Evolutionary conservation across 305 asterid genomes (phyloP).

Genomic region (Fraxinus paxiana): DNA sequence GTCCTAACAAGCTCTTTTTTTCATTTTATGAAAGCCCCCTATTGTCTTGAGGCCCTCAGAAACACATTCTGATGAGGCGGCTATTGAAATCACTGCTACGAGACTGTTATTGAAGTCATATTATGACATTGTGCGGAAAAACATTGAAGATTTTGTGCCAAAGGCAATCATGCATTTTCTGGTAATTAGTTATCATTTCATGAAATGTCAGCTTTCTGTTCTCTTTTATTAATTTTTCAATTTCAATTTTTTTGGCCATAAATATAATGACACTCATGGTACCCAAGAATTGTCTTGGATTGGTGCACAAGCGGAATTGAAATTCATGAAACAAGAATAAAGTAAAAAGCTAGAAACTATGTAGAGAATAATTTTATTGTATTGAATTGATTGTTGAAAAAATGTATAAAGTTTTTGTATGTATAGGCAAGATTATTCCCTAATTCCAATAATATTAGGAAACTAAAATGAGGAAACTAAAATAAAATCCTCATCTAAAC

Average conservation of each 20-base stretch:
- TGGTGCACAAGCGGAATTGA: not conserved
- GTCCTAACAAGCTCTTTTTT: conserved; percentile 13
- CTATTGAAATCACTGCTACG: conserved; percentile 68
- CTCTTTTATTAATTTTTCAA: not conserved
- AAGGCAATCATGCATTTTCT: conserved; percentile 98
- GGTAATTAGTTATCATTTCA: conserved; percentile 44
- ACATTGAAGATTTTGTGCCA: conserved; percentile 82
- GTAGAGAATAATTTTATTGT: too few species aligned
- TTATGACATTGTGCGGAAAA: conserved; percentile 89
- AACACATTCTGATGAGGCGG: conserved; percentile 73
- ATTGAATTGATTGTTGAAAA: too few species aligned
- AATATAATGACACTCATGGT: not conserved
- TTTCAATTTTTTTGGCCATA: not conserved
- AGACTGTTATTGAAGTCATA: conserved; percentile 82
- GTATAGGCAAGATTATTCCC: too few species aligned
- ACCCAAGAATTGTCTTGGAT: not conserved
- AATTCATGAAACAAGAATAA: too few species aligned
- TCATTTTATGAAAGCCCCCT: conserved; percentile 63
- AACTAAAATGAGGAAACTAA: too few species aligned
- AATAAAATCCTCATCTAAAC: too few species aligned
- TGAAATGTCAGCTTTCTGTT: not conserved
- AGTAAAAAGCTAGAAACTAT: too few species aligned
- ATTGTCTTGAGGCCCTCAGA: conserved; percentile 88
- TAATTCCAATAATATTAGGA: too few species aligned
- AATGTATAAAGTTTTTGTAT: too few species aligned